A percentile compares a stretch with the other conserved stretches of the same genome.
These are phyloP conservation scores for Ensete ventricosum DNA, from an alignment of 176 grass and related monocot species.

Conservation along the genomic window DNA sequence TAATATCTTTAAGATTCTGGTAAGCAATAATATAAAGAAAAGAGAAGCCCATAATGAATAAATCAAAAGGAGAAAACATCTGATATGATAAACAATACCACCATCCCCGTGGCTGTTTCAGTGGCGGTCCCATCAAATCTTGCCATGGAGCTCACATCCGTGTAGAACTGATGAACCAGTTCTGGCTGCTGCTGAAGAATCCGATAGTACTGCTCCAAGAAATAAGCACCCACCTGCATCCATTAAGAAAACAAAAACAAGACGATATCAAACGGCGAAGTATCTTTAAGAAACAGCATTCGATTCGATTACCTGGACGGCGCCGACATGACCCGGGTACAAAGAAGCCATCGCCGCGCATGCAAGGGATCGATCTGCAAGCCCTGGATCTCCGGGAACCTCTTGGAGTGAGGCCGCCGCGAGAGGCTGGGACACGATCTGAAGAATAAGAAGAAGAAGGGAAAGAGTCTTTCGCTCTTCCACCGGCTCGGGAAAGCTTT, in stretches of 20 bases:
- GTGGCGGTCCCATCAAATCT: slow-evolving; percentile 38
- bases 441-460: neutral
- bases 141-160: slow-evolving; percentile 33
- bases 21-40: neutral
- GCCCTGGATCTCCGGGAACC: neutral
- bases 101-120: slow-evolving; percentile 27
- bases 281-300: neutral
- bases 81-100: slow-evolving; percentile 17
- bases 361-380: neutral
- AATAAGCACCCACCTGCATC: slow-evolving; percentile 52
- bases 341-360: slow-evolving; percentile 4
- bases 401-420: neutral
- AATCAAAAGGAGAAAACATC: neutral
- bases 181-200: slow-evolving; percentile 44
- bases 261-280: neutral
- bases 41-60: neutral
- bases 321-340: slow-evolving; percentile 25
- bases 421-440: neutral
- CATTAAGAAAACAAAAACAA: neutral
- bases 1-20: neutral
- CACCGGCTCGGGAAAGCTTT: no score
- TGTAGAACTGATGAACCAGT: slow-evolving; percentile 46
- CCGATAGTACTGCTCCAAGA: slow-evolving; percentile 51
- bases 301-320: slow-evolving; percentile 30
- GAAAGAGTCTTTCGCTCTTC: neutral